Conservation (phyloP, 768 basidiomycete genomes). For the Amylocystis lapponica region DNA sequence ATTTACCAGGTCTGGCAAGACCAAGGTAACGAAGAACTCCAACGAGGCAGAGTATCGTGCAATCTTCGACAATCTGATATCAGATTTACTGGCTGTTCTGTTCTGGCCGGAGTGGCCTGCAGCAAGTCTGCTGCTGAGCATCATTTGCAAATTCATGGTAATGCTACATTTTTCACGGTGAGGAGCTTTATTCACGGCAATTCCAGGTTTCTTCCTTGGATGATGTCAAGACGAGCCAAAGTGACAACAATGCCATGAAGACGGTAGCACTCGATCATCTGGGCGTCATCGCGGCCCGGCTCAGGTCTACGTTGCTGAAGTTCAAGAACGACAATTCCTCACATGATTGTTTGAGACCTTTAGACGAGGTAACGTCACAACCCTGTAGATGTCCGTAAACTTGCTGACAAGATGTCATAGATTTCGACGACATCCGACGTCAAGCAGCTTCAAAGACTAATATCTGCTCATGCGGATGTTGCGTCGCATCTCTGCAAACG, state of each 20-base stretch:
- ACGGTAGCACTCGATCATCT: conserved; percentile 90
- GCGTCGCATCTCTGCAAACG: conserved; percentile 62
- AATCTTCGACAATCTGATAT: conserved; percentile 87
- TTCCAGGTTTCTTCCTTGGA: conserved; percentile 74
- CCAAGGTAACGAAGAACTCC: conserved; percentile 82
- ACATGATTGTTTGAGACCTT: conserved; percentile 39
- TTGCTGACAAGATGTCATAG: no score
- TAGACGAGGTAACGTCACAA: conserved; percentile 59
- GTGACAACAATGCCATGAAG: conserved; percentile 82
- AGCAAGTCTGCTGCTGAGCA: conserved; percentile 71
- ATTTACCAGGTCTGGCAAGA: conserved; percentile 67
- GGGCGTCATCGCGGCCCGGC: conserved; percentile 83
- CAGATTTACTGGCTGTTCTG: conserved; percentile 80
- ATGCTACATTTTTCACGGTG: conserved; percentile 9
- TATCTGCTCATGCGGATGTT: conserved; percentile 60
- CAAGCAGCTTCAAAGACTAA: conserved; percentile 50
- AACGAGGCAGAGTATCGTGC: conserved; percentile 92
- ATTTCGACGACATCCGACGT: conserved; percentile 46
- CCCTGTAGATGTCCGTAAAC: not conserved
- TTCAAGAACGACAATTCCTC: conserved; percentile 26
- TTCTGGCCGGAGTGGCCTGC: conserved; percentile 99
- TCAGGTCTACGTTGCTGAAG: conserved; percentile 53
- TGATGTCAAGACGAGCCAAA: conserved; percentile 62
- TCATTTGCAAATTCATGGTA: conserved; percentile 86
- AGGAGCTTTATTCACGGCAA: no score